phyloP scores from a whole-genome alignment of 2,329 filamentous ascomycete species.

The Fusarium sambucinum region DNA sequence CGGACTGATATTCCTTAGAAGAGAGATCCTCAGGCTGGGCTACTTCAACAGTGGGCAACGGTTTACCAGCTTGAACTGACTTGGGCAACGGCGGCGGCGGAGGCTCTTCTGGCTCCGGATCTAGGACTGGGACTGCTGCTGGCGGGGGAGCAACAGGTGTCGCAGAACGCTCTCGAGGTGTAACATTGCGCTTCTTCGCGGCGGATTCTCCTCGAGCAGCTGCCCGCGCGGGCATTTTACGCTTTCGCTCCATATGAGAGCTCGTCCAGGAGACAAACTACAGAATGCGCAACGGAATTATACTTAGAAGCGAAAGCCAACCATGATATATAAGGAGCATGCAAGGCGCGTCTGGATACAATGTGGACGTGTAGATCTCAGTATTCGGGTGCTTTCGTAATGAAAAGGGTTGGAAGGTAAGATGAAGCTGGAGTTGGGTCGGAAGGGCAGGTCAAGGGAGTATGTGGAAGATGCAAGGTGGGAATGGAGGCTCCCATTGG shows the following conservation, averaged over 20 bases:
- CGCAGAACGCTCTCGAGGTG: constrained; percentile 65
- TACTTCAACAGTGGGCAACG: constrained; percentile 76
- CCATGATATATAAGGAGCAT: constrained; percentile 53
- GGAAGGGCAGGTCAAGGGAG: constrained; percentile 13
- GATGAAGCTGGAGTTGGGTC: constrained; percentile 25
- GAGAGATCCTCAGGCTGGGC: constrained; percentile 74
- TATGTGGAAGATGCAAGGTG: constrained; percentile 37
- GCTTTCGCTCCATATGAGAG: constrained; percentile 71
- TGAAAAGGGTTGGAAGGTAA: neutral
- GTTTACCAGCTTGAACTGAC: constrained; percentile 72
- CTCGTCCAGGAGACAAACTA: constrained; percentile 27
- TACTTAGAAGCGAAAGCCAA: constrained; percentile 37
- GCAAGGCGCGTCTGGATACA: constrained; percentile 43
- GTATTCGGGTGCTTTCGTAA: neutral
- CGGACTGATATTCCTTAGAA: constrained; percentile 75
- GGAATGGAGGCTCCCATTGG: constrained; percentile 34
- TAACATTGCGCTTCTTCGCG: constrained; percentile 70
- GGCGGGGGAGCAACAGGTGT: constrained; percentile 59
- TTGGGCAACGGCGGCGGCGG: constrained; percentile 67
- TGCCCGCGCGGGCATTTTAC: constrained; percentile 73
- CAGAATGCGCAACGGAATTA: constrained; percentile 35
- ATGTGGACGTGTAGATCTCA: constrained; percentile 28
- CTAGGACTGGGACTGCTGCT: constrained; percentile 43
- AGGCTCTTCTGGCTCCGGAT: constrained; percentile 48
- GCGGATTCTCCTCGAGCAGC: constrained; percentile 70